Percentiles rank a stretch among this genome's conserved stretches.
Evolutionary conservation across 108 stramenopile genomes (phyloP).

Genomic region (Skeletonema grethae): DNA sequence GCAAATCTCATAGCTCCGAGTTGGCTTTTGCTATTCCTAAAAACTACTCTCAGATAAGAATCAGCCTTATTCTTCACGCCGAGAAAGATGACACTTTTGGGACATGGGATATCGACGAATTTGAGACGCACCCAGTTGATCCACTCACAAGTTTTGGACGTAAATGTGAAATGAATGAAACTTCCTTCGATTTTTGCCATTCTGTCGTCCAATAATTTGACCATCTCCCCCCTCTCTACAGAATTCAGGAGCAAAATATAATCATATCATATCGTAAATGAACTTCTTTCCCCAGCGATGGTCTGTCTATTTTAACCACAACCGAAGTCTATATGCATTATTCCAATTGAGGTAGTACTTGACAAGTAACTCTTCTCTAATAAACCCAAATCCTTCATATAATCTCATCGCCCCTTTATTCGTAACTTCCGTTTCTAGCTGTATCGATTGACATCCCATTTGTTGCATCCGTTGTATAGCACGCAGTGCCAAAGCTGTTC

Average conservation of each 20-base stretch:
- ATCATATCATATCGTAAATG: background rate
- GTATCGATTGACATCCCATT: constrained; percentile 62
- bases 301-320: constrained; percentile 63
- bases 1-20: background rate
- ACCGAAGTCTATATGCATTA: constrained; percentile 85
- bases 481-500: constrained; percentile 65
- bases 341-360: constrained; percentile 88
- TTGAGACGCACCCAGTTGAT: background rate
- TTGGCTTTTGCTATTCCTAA: background rate
- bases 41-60: background rate
- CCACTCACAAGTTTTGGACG: constrained; percentile 3
- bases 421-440: constrained; percentile 80
- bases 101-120: background rate
- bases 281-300: background rate
- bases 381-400: constrained; percentile 86
- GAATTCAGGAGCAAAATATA: background rate
- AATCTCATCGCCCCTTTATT: constrained; percentile 74
- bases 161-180: background rate
- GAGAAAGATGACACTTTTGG: background rate
- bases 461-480: constrained; percentile 70
- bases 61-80: background rate
- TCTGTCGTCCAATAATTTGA: background rate
- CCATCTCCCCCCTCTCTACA: background rate
- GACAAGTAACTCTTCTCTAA: constrained; percentile 82
- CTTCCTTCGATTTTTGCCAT: background rate